Conservation (phyloP, 352 stramenopile species). For the Globisporangium cystogenes region DNA sequence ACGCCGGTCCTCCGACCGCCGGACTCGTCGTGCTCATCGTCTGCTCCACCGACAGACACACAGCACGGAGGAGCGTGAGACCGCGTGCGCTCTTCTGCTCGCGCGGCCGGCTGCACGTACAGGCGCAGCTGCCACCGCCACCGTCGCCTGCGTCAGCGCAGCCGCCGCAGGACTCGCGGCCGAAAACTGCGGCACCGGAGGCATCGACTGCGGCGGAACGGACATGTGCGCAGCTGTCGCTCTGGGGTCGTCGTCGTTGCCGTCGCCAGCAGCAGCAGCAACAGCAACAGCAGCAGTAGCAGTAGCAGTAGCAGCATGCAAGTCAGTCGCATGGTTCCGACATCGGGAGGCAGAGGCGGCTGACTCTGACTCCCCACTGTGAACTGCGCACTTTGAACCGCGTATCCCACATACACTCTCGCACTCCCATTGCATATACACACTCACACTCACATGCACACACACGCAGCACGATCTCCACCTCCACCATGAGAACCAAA, state of each 20-base stretch:
- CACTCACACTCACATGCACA: not conserved
- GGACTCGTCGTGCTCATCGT: conserved; percentile 10
- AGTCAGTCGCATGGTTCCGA: not conserved
- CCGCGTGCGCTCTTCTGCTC: no score
- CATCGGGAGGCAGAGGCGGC: not conserved
- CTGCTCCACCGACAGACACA: conserved; percentile 1
- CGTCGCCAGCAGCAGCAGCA: no score
- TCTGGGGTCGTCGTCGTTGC: not conserved
- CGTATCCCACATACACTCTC: not conserved
- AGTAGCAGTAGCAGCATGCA: not conserved
- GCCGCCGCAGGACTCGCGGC: conserved; percentile 32
- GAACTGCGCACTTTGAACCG: not conserved
- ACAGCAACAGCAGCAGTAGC: no score
- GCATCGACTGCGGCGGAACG: conserved; percentile 62
- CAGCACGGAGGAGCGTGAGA: no score
- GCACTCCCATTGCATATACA: not conserved
- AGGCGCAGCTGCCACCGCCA: not conserved
- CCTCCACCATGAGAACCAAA: not conserved
- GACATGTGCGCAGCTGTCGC: conserved; percentile 30
- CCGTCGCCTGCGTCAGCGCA: conserved; percentile 26
- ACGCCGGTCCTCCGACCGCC: conserved; percentile 1
- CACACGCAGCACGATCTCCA: not conserved
- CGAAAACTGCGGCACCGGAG: conserved; percentile 62
- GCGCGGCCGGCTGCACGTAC: not conserved
- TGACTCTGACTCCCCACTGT: not conserved